A percentile compares a stretch with the other conserved stretches of the same genome.
phyloP scores from a whole-genome alignment of 2,329 filamentous ascomycete species.

The Monosporascus cannonballus region DNA sequence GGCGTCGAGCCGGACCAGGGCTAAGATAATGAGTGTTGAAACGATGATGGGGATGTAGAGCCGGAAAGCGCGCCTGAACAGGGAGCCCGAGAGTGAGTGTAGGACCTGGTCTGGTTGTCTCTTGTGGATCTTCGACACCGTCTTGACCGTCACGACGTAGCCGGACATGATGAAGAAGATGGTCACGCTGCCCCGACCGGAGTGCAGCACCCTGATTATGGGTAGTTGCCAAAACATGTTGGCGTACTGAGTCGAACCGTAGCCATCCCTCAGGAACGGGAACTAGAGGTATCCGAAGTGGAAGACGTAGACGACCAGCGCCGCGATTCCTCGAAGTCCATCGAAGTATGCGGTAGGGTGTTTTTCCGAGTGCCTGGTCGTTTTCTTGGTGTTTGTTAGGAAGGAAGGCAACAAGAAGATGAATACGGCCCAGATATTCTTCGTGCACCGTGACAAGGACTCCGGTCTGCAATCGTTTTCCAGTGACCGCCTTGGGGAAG shows the following conservation, averaged over 20 bases:
- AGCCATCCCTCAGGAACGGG: conserved; percentile 2
- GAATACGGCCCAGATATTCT: background rate
- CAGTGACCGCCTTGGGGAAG: background rate
- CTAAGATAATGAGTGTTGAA: conserved; percentile 13
- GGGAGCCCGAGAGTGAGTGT: conserved; percentile 12
- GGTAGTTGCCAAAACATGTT: conserved; percentile 18
- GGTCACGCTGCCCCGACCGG: conserved; percentile 25
- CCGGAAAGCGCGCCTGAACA: conserved; percentile 24
- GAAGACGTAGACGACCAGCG: conserved; percentile 3
- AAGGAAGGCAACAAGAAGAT: conserved; percentile 1
- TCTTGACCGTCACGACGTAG: conserved; percentile 26
- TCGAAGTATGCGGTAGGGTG: conserved; percentile 1
- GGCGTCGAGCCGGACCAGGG: conserved; percentile 1
- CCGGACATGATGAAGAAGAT: conserved; percentile 32
- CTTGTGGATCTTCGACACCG: conserved; percentile 18
- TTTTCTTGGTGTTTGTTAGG: background rate
- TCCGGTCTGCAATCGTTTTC: background rate
- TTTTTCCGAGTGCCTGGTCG: background rate
- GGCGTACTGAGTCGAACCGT: background rate
- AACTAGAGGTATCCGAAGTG: conserved; percentile 4
- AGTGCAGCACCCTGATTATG: conserved; percentile 23
- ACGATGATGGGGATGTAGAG: conserved; percentile 24
- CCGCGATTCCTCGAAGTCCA: conserved; percentile 1
- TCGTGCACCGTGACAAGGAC: background rate
- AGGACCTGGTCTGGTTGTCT: conserved; percentile 7